Conservation (phyloP, 1,284 basidiomycete genomes). For the Ganoderma sinense region DNA sequence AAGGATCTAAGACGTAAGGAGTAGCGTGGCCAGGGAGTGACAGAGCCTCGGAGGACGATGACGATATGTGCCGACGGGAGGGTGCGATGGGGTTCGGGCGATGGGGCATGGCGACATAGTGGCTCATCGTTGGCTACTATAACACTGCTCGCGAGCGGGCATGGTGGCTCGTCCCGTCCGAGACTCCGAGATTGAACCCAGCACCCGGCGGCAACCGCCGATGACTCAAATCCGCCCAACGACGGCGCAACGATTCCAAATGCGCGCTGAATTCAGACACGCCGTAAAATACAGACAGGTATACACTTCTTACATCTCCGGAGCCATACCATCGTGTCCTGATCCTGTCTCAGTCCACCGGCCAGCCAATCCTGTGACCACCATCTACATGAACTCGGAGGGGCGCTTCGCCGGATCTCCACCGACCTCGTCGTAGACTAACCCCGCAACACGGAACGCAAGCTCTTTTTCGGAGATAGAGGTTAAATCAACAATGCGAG, state of each 20-base stretch:
- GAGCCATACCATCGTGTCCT: not conserved
- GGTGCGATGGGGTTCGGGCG: slow-evolving; percentile 8
- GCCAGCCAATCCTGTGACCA: slow-evolving; percentile 16
- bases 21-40: slow-evolving; percentile 6
- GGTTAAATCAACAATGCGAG: slow-evolving; percentile 13
- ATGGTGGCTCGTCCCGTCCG: not conserved
- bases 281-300: slow-evolving; percentile 31
- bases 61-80: slow-evolving; percentile 3
- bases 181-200: slow-evolving; percentile 1
- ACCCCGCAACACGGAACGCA: slow-evolving; percentile 82
- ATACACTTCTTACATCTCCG: slow-evolving; percentile 20
- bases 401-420: slow-evolving; percentile 74
- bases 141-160: slow-evolving; percentile 9
- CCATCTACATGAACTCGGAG: slow-evolving; percentile 65
- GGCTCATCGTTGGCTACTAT: slow-evolving; percentile 20
- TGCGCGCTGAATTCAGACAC: slow-evolving; percentile 11
- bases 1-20: slow-evolving; percentile 8
- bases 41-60: slow-evolving; percentile 6
- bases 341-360: not conserved
- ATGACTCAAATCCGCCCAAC: slow-evolving; percentile 29
- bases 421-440: slow-evolving; percentile 83
- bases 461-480: slow-evolving; percentile 59
- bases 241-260: slow-evolving; percentile 14
- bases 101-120: slow-evolving; percentile 31
- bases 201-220: slow-evolving; percentile 23